Conservation (phyloP, 495 filamentous ascomycete species). For the Aspergillus nanangensis region DNA sequence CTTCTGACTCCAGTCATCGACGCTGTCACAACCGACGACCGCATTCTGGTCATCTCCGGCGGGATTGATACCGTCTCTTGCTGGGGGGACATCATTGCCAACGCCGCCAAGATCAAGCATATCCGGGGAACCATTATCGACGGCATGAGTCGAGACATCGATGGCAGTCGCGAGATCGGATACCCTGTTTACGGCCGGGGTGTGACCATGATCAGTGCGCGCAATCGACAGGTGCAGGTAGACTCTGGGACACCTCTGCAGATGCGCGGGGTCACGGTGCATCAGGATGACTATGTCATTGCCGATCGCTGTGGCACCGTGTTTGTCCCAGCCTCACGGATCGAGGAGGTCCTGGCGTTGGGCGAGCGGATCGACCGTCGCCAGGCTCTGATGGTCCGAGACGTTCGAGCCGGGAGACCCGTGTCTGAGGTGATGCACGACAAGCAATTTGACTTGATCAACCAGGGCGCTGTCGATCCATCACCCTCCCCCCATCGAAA, state of each 20-base stretch:
- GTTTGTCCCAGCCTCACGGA: conserved; percentile 11
- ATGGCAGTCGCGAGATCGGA: conserved; percentile 10
- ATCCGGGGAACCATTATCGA: conserved; percentile 23
- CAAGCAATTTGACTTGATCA: conserved; percentile 16
- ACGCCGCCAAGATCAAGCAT: conserved; percentile 12
- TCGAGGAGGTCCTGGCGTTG: conserved; percentile 13
- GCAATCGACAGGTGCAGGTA: conserved; percentile 15
- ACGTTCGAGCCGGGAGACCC: conserved; percentile 10
- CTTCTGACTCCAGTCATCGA: conserved; percentile 18
- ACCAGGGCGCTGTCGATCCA: background rate
- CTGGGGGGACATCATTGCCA: conserved; percentile 21
- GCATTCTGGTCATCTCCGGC: conserved; percentile 18
- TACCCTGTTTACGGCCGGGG: conserved; percentile 20
- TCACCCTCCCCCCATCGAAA: background rate
- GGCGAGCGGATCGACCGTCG: conserved; percentile 13
- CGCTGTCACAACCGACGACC: conserved; percentile 11
- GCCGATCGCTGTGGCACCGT: conserved; percentile 17
- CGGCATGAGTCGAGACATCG: conserved; percentile 20
- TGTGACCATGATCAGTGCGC: conserved; percentile 16
- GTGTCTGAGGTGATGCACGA: conserved; percentile 21
- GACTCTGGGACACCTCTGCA: conserved; percentile 11
- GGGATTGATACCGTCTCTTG: conserved; percentile 15
- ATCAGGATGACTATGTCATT: conserved; percentile 19
- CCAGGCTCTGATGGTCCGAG: conserved; percentile 13
- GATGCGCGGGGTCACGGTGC: conserved; percentile 13